Evolutionary conservation across 129 eudicot species (phyloP), one percentile per base, ranked within the genome.

Genomic region (Flaveria brownii): DNA sequence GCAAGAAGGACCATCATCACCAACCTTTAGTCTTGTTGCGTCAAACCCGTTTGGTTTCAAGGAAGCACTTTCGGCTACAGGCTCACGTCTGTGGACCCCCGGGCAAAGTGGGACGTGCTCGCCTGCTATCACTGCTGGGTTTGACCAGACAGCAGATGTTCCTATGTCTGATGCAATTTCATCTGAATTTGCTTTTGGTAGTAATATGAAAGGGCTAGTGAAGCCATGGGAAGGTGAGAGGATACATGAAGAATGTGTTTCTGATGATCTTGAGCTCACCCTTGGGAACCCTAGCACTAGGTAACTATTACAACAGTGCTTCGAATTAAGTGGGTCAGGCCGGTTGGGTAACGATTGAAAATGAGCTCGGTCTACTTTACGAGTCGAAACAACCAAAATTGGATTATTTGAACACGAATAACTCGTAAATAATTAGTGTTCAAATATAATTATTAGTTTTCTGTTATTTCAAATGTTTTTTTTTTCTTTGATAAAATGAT

Each of bases 141-240:
- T 83, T 39, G 98, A 91, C 75, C 96, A 82, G 49, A 88, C 88
- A 3, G 92, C 89, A 9, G 99, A 94, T 73, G 83, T 94, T n/a
- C 96, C 96, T 11, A 94, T 94, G 99, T 82, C 92, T 4, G 97
- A 94, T 68, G 90, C 83, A 12, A 81, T 91, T 14, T 78, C 97
- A 14, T 82, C 96, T 18, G 99, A 94, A 84, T 94, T 94, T 89
- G 99, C 99, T 25, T 94, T 94, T 66, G 99, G 99, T 23, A 81
- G 87, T 81, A 57, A 45, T 36, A 79, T 79, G 78, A 80, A 74
- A 55, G 84, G 84, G 30, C 17, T 80, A 22, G 97, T 94, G 28
- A 94, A 94, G 80, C 84, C 99, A 4, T 94, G 99, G 99, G 97
- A 94, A 86, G 99, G 99, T 2, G 99, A 94, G 71, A 87, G 90